Evolutionary conservation across 2,329 filamentous ascomycete species (phyloP).

Genomic region (Ophiocordyceps camponoti-rufipedis): DNA sequence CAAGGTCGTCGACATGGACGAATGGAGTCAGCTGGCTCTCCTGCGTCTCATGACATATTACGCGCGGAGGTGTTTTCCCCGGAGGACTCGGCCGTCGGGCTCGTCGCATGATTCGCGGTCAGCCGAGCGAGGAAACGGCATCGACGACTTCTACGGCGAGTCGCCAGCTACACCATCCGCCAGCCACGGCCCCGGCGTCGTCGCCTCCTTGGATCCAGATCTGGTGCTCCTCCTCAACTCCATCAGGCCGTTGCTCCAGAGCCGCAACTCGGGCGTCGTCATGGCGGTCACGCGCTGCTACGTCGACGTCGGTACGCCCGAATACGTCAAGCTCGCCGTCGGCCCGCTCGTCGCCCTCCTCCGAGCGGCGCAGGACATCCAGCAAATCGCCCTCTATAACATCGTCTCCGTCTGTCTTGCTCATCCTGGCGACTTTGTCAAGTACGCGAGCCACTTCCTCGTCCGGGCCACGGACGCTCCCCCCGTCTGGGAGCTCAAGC

Average conservation of each 20-base stretch:
- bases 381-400: conserved; percentile 81
- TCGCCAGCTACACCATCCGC: conserved; percentile 15
- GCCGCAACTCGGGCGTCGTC: conserved; percentile 83
- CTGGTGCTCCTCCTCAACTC: conserved; percentile 62
- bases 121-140: conserved; percentile 18
- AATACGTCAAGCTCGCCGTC: conserved; percentile 57
- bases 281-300: conserved; percentile 76
- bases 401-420: conserved; percentile 80
- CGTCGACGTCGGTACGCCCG: conserved; percentile 61
- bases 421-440: conserved; percentile 64
- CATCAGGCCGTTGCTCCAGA: conserved; percentile 73
- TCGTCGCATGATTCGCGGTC: neutral
- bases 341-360: conserved; percentile 77
- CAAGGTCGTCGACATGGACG: conserved; percentile 96
- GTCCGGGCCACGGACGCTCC: conserved; percentile 62
- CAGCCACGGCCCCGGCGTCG: conserved; percentile 15
- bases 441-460: conserved; percentile 78
- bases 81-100: conserved; percentile 26
- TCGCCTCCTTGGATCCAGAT: conserved; percentile 55
- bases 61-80: conserved; percentile 72
- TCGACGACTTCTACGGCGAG: conserved; percentile 71
- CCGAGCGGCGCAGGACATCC: conserved; percentile 68
- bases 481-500: conserved; percentile 76
- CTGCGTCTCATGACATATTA: conserved; percentile 71
- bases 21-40: conserved; percentile 85